These are phyloP conservation scores for Cucurbita argyrosperma DNA, from an alignment of 306 rosid genomes.

Conservation along the genomic window DNA sequence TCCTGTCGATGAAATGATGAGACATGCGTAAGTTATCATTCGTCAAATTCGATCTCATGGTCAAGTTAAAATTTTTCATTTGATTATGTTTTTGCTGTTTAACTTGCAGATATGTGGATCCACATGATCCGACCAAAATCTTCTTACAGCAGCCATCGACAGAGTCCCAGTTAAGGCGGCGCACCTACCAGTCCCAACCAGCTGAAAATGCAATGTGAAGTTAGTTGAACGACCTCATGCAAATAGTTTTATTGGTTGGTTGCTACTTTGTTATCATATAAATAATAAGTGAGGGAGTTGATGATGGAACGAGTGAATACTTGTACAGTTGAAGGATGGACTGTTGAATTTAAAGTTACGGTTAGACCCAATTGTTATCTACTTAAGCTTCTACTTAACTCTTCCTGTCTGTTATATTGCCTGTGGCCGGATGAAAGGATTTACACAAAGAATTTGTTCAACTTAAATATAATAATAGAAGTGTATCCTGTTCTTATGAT, in stretches of 20 bases:
- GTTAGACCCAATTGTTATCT: neutral
- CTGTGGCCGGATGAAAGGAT: neutral
- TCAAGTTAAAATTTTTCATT: neutral
- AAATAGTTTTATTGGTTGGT: neutral
- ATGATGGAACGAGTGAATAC: neutral
- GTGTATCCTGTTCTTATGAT: neutral
- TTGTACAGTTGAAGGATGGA: neutral
- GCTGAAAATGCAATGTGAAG: constrained; percentile 27
- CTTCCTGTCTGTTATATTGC: neutral
- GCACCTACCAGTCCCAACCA: constrained; percentile 64
- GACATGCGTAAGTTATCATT: constrained; percentile 70
- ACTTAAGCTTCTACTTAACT: neutral
- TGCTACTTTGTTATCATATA: neutral
- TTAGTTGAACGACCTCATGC: neutral
- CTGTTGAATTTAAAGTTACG: neutral
- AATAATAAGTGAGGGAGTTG: neutral
- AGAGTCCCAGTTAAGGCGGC: constrained; percentile 83
- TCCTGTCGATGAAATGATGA: constrained; percentile 96
- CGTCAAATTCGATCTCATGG: neutral
- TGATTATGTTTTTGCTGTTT: neutral
- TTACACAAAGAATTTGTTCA: neutral
- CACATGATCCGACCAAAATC: constrained; percentile 88
- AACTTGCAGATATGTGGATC: constrained; percentile 87
- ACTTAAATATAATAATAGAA: neutral
- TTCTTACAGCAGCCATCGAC: constrained; percentile 86